Evolutionary conservation across 1,139 yeast genomes (phyloP).

Genomic region (Protomyces inouyei): DNA sequence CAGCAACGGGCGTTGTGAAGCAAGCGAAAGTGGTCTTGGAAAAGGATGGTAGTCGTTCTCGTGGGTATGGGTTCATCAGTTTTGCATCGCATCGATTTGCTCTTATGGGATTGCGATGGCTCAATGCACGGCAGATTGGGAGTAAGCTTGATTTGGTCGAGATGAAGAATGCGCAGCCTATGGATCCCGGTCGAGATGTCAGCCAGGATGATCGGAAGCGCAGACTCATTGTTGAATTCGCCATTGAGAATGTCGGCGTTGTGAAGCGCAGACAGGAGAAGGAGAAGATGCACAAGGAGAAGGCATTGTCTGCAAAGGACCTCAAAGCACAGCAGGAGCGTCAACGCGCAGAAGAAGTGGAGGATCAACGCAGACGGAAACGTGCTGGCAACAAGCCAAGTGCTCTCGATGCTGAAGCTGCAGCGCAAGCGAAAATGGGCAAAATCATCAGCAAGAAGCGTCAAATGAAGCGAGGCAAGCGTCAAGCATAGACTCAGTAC

Average conservation of each 20-base stretch:
- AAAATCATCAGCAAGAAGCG: constrained; percentile 28
- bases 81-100: constrained; percentile 90
- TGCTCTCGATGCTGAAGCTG: constrained; percentile 18
- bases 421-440: constrained; percentile 27
- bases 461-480: constrained; percentile 1
- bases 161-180: constrained; percentile 60
- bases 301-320: constrained; percentile 32
- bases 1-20: constrained; percentile 79
- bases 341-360: constrained; percentile 7
- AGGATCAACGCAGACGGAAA: constrained; percentile 37
- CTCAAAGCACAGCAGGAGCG: constrained; percentile 1
- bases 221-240: constrained; percentile 87
- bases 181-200: constrained; percentile 35
- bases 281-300: constrained; percentile 48
- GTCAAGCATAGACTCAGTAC: background rate
- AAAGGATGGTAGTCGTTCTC: constrained; percentile 75
- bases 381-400: constrained; percentile 29
- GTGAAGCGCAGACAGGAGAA: constrained; percentile 82
- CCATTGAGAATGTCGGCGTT: constrained; percentile 90
- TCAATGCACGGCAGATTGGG: constrained; percentile 81
- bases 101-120: constrained; percentile 94
- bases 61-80: constrained; percentile 96
- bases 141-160: constrained; percentile 52
- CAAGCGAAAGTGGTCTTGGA: constrained; percentile 93
- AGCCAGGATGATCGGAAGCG: constrained; percentile 47